Evolutionary conservation across 2,329 filamentous ascomycete species (phyloP).

Genomic region (Daldinia sp.): DNA sequence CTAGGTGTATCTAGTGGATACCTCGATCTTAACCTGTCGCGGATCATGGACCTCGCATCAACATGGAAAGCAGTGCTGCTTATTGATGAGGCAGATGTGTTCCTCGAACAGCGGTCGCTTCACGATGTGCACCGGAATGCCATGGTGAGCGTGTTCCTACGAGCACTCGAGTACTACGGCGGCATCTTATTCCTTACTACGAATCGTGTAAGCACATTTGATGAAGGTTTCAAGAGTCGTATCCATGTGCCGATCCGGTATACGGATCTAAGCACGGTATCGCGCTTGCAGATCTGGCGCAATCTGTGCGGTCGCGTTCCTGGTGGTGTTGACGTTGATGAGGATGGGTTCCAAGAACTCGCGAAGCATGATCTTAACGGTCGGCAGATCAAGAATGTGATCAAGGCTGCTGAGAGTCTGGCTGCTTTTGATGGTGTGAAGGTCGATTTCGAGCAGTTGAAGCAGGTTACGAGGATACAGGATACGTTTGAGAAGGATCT

Average conservation of each 20-base stretch:
- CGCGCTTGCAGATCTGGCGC: conserved; percentile 42
- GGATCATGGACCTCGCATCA: conserved; percentile 52
- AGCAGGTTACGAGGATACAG: conserved; percentile 46
- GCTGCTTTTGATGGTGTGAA: conserved; percentile 44
- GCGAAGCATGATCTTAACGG: conserved; percentile 44
- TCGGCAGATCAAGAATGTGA: conserved; percentile 48
- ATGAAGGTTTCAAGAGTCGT: conserved; percentile 37
- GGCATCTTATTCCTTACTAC: conserved; percentile 41
- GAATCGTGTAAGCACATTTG: conserved; percentile 37
- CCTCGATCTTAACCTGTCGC: conserved; percentile 37
- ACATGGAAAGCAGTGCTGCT: conserved; percentile 51
- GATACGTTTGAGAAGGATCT: conserved; percentile 45
- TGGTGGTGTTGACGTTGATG: conserved; percentile 37
- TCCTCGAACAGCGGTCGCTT: conserved; percentile 47
- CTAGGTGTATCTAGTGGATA: conserved; percentile 41
- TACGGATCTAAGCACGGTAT: conserved; percentile 26
- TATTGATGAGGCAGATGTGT: conserved; percentile 48
- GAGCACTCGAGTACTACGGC: conserved; percentile 37
- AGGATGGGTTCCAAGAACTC: conserved; percentile 30
- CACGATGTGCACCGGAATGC: conserved; percentile 36
- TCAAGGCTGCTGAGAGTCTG: conserved; percentile 46
- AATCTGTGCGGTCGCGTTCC: conserved; percentile 41
- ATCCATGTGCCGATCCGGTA: conserved; percentile 42
- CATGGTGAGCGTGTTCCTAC: conserved; percentile 40
- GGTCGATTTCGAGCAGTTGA: conserved; percentile 43